Conservation (phyloP, 345 rosid genomes). For the Aquilaria sinensis region DNA sequence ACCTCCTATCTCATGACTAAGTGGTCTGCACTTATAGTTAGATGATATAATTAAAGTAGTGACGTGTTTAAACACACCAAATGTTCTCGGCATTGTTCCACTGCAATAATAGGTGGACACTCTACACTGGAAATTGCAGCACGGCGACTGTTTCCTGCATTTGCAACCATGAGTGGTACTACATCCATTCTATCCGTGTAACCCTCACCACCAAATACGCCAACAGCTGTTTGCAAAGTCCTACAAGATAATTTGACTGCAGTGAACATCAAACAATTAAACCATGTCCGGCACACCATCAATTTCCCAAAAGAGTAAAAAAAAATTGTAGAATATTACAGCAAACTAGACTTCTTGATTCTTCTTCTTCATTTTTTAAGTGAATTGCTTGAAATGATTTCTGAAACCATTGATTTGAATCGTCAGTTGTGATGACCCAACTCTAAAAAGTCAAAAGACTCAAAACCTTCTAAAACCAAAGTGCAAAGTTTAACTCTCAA, state of each 20-base stretch:
- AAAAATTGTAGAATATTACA: not conserved
- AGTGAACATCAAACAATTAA: constrained; percentile 1
- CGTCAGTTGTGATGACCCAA: too few relatives aligned
- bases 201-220: constrained; percentile 89
- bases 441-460: too few relatives aligned
- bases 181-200: constrained; percentile 52
- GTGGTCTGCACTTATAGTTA: too few relatives aligned
- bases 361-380: too few relatives aligned
- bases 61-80: constrained; percentile 40
- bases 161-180: constrained; percentile 84
- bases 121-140: constrained; percentile 80
- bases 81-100: constrained; percentile 94
- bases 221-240: constrained; percentile 97
- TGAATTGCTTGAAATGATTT: too few relatives aligned
- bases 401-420: too few relatives aligned
- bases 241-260: constrained; percentile 31
- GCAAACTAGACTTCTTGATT: too few relatives aligned
- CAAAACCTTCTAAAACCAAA: too few relatives aligned
- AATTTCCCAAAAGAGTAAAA: not conserved
- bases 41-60: not conserved
- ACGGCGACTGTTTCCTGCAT: constrained; percentile 73
- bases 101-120: constrained; percentile 70
- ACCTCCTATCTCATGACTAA: too few relatives aligned
- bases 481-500: too few relatives aligned
- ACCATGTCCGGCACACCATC: not conserved